Evolutionary conservation across 345 rosid species (phyloP), one percentile per base, ranked within the genome.

Genomic region (Lepidium aucheri): DNA sequence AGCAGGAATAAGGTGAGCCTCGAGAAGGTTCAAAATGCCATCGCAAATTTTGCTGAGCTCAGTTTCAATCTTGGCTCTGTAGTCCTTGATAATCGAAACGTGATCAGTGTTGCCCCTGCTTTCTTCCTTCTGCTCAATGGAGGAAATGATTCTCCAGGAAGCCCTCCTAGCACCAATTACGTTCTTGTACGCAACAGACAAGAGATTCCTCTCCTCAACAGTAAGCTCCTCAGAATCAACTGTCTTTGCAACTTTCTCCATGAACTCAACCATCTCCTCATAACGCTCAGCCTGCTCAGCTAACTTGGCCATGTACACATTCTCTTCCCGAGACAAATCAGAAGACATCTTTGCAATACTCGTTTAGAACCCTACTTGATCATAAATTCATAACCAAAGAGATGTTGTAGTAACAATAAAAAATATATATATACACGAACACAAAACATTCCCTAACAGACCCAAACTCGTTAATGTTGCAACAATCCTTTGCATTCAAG

Each of bases 91-190:
- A 18, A 78, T 73, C 0, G 80, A 26, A 18, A 92, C 98, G 43
- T 92, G 96, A 63, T 89, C 97, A 42, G 69, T 85, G 63, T 93
- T 93, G 5, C 98, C 97, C 74, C 91, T 80, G 81, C 91, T 86
- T 60, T 93, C 98, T 78, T 93, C 98, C 79, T 92, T 92, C 77
- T 92, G 95, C 89, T 92, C 98, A 53, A 92, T 92, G 74, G 98
- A 92, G 40, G 98, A 92, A 47, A 92, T 89, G 41, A 92, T 92
- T 78, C 98, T 89, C 98, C 98, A 92, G 1, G 98, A 92, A 71
- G 98, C 96, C 75, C 98, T 89, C 78, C 98, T 82, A 7, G 98
- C 95, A 12, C 98, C 98, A 67, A 92, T 92, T 57, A 92, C 98
- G 72, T 92, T 92, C 81, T 92, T 92, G 83, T 89, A 92, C 8